Conservation (phyloP, 2,329 filamentous ascomycete genomes). For the Fusarium gaditjirri region DNA sequence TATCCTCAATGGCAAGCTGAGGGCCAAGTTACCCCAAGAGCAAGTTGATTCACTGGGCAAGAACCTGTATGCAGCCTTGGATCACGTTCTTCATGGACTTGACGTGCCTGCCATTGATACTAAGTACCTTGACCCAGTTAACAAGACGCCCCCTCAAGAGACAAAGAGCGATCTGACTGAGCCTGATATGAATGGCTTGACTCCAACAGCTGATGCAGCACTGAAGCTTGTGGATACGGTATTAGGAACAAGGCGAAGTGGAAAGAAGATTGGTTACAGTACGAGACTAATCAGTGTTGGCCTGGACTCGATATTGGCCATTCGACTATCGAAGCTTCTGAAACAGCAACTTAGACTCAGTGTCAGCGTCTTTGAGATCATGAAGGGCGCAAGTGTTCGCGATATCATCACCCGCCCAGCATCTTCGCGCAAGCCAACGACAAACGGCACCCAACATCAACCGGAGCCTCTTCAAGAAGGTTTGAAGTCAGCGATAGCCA, state of each 20-base stretch:
- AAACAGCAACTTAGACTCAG: constrained; percentile 1
- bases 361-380: constrained; percentile 19
- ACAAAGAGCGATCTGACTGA: rapidly evolving
- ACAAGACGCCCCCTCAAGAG: rapidly evolving
- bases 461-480: background rate
- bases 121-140: background rate
- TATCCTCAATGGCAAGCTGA: constrained; percentile 3
- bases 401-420: background rate
- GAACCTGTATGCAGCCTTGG: background rate
- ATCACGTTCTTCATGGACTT: background rate
- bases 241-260: background rate
- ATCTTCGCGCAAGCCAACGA: background rate
- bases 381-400: constrained; percentile 4
- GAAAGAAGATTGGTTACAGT: background rate
- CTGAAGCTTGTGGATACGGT: constrained; percentile 3
- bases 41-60: background rate
- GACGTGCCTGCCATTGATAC: background rate
- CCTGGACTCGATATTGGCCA: constrained; percentile 23
- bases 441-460: background rate
- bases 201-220: background rate
- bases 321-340: constrained; percentile 23
- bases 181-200: background rate
- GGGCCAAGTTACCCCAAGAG: background rate
- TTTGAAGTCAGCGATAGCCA: background rate
- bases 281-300: constrained; percentile 17